Conservation (phyloP, 148 eudicot species). For the Chenopodium formosanum region DNA sequence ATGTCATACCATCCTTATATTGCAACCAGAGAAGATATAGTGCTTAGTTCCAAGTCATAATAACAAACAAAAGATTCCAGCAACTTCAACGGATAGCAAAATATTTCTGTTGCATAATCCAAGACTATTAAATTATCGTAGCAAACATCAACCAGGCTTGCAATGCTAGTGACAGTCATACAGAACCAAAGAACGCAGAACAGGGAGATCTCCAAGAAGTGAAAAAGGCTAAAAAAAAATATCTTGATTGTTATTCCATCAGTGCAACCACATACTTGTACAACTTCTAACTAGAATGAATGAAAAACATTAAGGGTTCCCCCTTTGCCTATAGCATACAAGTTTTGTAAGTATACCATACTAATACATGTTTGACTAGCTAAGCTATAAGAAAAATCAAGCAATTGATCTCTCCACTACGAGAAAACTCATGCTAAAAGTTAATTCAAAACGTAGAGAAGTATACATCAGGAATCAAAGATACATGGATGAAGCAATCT, state of each 20-base stretch:
- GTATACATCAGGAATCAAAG: conserved; percentile 28
- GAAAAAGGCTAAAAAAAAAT: background rate
- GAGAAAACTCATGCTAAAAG: conserved; percentile 29
- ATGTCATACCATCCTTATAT: background rate
- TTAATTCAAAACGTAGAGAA: conserved; percentile 19
- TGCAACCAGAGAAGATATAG: background rate
- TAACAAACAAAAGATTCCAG: background rate
- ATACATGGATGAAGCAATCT: background rate
- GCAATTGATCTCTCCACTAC: conserved; percentile 8
- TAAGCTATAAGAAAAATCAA: conserved; percentile 20
- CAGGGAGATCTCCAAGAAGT: background rate
- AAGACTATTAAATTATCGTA: background rate
- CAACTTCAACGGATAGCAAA: background rate
- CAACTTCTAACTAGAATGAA: conserved; percentile 11
- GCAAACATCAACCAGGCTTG: background rate
- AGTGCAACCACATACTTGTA: conserved; percentile 16
- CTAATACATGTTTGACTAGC: conserved; percentile 14
- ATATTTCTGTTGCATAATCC: background rate
- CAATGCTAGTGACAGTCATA: background rate
- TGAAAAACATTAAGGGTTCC: background rate
- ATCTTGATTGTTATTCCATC: conserved; percentile 17
- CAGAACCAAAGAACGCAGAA: background rate
- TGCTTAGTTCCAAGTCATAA: background rate
- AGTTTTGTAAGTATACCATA: conserved; percentile 9
- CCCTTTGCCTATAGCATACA: conserved; percentile 17